Conservation (phyloP, 805 yeast species). For the Clavispora carvajalis region DNA sequence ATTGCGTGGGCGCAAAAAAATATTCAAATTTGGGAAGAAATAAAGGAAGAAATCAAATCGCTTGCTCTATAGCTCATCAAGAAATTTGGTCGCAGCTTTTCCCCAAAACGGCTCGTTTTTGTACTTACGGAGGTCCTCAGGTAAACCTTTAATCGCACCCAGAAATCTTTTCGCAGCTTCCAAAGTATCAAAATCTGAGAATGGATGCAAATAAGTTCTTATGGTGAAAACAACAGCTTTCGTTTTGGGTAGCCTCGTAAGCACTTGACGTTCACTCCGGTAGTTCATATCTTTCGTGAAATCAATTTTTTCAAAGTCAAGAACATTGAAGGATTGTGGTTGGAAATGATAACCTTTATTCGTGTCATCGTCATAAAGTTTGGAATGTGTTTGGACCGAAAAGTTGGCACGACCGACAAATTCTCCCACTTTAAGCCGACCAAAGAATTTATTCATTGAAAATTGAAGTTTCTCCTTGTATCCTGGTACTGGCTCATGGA, state of each 20-base stretch:
- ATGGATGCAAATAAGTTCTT: slow-evolving; percentile 54
- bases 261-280: slow-evolving; percentile 56
- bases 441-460: slow-evolving; percentile 39
- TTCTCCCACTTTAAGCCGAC: slow-evolving; percentile 29
- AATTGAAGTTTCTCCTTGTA: slow-evolving; percentile 34
- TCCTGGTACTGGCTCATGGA: slow-evolving; percentile 41
- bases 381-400: slow-evolving; percentile 31
- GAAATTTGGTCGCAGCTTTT: slow-evolving; percentile 43
- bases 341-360: slow-evolving; percentile 36
- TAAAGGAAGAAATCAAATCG: slow-evolving; percentile 36
- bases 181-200: slow-evolving; percentile 40
- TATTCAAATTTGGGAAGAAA: slow-evolving; percentile 62
- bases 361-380: slow-evolving; percentile 32
- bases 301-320: slow-evolving; percentile 26
- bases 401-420: slow-evolving; percentile 38
- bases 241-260: slow-evolving; percentile 48
- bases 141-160: slow-evolving; percentile 62
- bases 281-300: slow-evolving; percentile 45
- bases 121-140: slow-evolving; percentile 53
- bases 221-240: slow-evolving; percentile 46
- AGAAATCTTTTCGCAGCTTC: slow-evolving; percentile 45
- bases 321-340: slow-evolving; percentile 20
- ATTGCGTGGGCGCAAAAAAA: slow-evolving; percentile 66
- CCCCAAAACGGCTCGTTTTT: slow-evolving; percentile 69
- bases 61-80: slow-evolving; percentile 5